A percentile compares a stretch with the other conserved stretches of the same genome.
Evolutionary conservation across 2,329 filamentous ascomycete genomes (phyloP).

Genomic region (Aspergillus sergii): DNA sequence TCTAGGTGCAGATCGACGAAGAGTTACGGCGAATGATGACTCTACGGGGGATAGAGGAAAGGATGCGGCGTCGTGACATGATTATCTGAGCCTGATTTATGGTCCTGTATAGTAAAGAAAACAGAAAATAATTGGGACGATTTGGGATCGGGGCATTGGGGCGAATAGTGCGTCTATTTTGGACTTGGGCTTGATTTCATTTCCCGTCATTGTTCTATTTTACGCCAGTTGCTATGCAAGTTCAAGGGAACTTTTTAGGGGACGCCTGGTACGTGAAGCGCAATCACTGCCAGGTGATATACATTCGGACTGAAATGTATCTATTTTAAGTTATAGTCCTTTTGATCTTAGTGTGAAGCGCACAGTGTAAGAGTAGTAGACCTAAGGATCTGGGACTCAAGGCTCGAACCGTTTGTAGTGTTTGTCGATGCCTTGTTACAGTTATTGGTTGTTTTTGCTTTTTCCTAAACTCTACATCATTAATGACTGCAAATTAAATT

Average conservation of each 20-base stretch:
- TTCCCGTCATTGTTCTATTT: constrained; percentile 20
- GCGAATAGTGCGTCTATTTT: constrained; percentile 43
- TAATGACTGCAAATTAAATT: background rate
- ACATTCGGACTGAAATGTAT: constrained; percentile 4
- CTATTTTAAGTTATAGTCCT: background rate
- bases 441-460: background rate
- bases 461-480: background rate
- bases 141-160: constrained; percentile 43
- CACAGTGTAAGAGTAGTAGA: background rate
- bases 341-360: background rate
- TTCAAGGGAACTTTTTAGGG: background rate
- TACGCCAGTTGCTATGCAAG: constrained; percentile 9
- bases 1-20: constrained; percentile 44
- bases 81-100: constrained; percentile 28
- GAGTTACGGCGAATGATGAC: constrained; percentile 47
- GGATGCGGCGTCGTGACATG: constrained; percentile 36
- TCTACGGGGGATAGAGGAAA: constrained; percentile 46
- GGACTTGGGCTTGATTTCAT: constrained; percentile 31
- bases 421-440: background rate
- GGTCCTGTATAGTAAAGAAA: constrained; percentile 44
- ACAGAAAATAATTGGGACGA: constrained; percentile 39
- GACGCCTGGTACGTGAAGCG: background rate
- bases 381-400: background rate
- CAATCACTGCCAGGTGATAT: background rate
- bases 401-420: background rate